phyloP scores from a whole-genome alignment of 2,329 filamentous ascomycete species.

The Botrytis porri region DNA sequence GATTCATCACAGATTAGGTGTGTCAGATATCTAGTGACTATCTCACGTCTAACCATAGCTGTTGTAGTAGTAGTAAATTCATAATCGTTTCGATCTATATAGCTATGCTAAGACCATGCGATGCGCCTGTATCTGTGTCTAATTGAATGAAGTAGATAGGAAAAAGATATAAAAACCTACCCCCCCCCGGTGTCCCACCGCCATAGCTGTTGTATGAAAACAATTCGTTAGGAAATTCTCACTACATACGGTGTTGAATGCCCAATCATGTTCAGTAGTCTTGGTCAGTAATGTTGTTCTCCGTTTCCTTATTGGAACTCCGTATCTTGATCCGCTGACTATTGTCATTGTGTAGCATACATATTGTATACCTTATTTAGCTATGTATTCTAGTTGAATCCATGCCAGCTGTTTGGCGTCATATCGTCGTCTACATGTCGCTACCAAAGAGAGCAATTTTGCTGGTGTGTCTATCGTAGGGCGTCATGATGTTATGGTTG shows the following conservation, averaged over 20 bases:
- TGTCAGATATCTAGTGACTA: background rate
- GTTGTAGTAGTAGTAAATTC: too few relatives aligned
- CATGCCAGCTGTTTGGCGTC: background rate
- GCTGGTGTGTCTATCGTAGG: background rate
- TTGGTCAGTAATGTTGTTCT: background rate
- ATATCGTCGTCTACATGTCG: background rate
- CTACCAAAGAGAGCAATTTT: background rate
- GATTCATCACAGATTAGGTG: background rate
- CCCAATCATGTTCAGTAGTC: background rate
- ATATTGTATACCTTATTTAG: background rate
- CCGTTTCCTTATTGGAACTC: background rate
- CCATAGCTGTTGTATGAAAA: too few relatives aligned
- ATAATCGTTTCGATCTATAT: too few relatives aligned
- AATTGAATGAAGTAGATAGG: too few relatives aligned
- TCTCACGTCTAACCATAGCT: background rate
- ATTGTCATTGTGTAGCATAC: background rate
- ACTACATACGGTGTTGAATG: background rate
- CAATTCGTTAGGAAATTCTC: background rate
- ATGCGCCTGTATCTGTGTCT: too few relatives aligned
- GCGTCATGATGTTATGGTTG: background rate
- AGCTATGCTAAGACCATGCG: too few relatives aligned
- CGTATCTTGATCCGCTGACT: background rate
- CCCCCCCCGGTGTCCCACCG: too few relatives aligned
- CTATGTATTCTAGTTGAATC: background rate
- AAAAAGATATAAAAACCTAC: too few relatives aligned